Evolutionary conservation across 345 rosid species (phyloP), one percentile per base, ranked within the genome.

Genomic region (Triadica sebifera): DNA sequence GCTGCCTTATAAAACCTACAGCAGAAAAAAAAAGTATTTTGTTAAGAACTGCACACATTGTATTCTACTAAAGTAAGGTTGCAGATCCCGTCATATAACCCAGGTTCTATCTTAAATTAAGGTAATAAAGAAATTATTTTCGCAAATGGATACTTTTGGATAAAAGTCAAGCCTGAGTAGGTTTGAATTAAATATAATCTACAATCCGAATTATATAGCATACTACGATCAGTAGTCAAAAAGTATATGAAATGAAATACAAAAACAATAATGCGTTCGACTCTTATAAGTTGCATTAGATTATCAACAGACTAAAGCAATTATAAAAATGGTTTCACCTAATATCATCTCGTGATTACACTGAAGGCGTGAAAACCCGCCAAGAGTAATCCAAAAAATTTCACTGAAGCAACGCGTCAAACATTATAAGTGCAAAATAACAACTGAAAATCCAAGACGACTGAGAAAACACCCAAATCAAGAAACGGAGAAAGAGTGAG

Each of bases 1-100:
- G 82, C 85, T 75, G 88, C 93, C 80, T 80, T 93, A 83, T 95
- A 95, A 82, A 91, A 95, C 86, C 99, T 93, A 87, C 50, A 75
- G 57, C 43, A 76, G 41, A 65, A 62, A 47, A 43, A 41, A 71
- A 29, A 5, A 75, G 63, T 6, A 52, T 19, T 13, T 52, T 58
- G 64, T 63, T 62, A 20, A 69, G 39, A 70, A 75, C 34, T 16
- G n/a, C 8, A 43, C 38, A 64, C 61, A 52, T 60, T 60, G 22
- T 38, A 62, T 37, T 17, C 47, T 41, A 62, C 65, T 8, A 52
- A 39, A 17, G 16, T 6, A 51, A 47, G 46, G 43, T 17, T 25
- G 45, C 61, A n/a, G 16, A 41, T 41, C 0, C 19, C 41, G 25
- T 29, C 15, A 45, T 65, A 63, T 38, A 63, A 60, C 43, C 11